A percentile compares a stretch with the other conserved stretches of the same genome.
These are phyloP conservation scores for Pseudevernia furfuracea DNA, from an alignment of 495 filamentous ascomycete genomes.

Conservation along the genomic window DNA sequence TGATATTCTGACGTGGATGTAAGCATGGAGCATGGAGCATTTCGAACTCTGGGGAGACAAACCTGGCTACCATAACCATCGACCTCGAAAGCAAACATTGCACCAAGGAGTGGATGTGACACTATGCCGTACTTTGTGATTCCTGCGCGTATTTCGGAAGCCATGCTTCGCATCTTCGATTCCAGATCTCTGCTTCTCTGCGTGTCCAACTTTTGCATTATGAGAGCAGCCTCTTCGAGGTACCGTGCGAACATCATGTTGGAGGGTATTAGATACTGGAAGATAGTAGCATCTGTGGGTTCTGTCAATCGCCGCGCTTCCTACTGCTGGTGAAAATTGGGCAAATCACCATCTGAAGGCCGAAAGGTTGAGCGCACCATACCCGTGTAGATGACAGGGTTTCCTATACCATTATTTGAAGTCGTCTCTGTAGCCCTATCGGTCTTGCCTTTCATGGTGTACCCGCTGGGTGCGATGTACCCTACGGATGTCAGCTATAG, in stretches of 20 bases:
- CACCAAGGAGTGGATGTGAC: constrained; percentile 36
- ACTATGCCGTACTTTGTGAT: constrained; percentile 48
- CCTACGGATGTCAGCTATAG: constrained; percentile 27
- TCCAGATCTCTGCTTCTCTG: constrained; percentile 38
- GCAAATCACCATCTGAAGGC: constrained; percentile 43
- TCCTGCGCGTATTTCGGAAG: constrained; percentile 42
- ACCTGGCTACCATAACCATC: constrained; percentile 45
- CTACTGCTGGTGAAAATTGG: neutral
- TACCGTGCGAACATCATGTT: constrained; percentile 63
- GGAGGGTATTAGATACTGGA: constrained; percentile 52
- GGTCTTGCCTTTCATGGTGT: constrained; percentile 52
- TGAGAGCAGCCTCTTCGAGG: constrained; percentile 44
- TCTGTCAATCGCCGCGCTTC: neutral
- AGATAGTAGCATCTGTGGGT: constrained; percentile 46
- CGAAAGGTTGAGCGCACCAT: constrained; percentile 57
- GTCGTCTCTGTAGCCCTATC: constrained; percentile 52
- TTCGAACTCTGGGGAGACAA: neutral
- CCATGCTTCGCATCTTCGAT: constrained; percentile 43
- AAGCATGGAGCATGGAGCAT: neutral
- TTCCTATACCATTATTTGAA: constrained; percentile 53
- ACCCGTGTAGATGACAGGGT: constrained; percentile 52
- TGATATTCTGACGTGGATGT: constrained; percentile 34
- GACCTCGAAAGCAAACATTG: constrained; percentile 53
- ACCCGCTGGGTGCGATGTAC: constrained; percentile 43
- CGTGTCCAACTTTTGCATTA: constrained; percentile 46